Conservation (phyloP, 306 rosid genomes). For the apple (Malus domestica) region ASM211411v1 NC_041801.1:9248501-9249000, state of each 20-base stretch:
- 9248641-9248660: not conserved
- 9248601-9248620: not conserved
- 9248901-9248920: not conserved
- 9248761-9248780: not conserved
- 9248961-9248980: not conserved
- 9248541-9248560: not conserved
- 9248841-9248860: not conserved
- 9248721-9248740: not conserved
- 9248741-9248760: not conserved
- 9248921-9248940: not conserved
- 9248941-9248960: not conserved
- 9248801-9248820: not conserved
- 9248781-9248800: not conserved
- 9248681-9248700: not conserved
- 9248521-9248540: not conserved
- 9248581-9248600: slow-evolving; percentile 3
- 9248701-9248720: not conserved
- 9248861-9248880: not conserved
- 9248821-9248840: not conserved
- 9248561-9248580: not conserved
- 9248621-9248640: not conserved
- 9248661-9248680: not conserved
- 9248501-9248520: not conserved
- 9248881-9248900: not conserved
- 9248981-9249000: not conserved